These are phyloP conservation scores for Tetradesmus obliquus DNA, from an alignment of 139 green algal species.

Conservation along the genomic window DNA sequence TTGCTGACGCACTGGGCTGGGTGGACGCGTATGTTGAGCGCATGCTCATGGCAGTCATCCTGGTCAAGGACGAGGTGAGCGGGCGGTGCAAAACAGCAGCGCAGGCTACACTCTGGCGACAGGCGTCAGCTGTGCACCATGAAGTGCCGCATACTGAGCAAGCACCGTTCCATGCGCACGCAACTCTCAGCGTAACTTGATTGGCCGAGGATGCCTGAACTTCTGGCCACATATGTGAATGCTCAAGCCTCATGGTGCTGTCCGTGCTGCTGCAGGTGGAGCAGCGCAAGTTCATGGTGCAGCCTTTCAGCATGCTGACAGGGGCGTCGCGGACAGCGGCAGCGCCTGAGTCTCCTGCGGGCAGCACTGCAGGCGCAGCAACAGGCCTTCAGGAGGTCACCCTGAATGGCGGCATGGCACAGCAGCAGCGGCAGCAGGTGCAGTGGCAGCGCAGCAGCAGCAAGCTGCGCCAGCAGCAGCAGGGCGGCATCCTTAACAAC, in stretches of 20 bases:
- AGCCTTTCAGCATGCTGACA: conserved; percentile 56
- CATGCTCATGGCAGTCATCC: conserved; percentile 68
- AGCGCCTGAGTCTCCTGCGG: background rate
- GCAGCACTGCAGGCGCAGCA: background rate
- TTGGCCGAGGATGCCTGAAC: no score
- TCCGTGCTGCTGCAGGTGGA: conserved; percentile 46
- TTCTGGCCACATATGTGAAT: background rate
- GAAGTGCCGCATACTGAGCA: background rate
- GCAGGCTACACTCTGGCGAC: background rate
- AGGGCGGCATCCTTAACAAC: background rate
- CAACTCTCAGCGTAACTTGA: no score
- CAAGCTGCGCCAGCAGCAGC: background rate
- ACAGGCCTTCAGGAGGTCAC: background rate
- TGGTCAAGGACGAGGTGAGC: conserved; percentile 58
- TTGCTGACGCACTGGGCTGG: conserved; percentile 54
- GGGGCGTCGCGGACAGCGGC: background rate
- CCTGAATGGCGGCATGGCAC: background rate
- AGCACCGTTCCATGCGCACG: no score
- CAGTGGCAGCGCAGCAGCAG: background rate
- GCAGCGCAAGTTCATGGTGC: conserved; percentile 62
- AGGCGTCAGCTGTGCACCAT: background rate
- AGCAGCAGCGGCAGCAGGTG: conserved; percentile 3
- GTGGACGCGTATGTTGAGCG: conserved; percentile 68
- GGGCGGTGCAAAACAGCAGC: no score
- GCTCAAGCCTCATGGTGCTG: background rate